Percentiles rank a stretch among this genome's conserved stretches.
phyloP scores from a whole-genome alignment of 257 asterid genomes.

The Striga asiatica region DNA sequence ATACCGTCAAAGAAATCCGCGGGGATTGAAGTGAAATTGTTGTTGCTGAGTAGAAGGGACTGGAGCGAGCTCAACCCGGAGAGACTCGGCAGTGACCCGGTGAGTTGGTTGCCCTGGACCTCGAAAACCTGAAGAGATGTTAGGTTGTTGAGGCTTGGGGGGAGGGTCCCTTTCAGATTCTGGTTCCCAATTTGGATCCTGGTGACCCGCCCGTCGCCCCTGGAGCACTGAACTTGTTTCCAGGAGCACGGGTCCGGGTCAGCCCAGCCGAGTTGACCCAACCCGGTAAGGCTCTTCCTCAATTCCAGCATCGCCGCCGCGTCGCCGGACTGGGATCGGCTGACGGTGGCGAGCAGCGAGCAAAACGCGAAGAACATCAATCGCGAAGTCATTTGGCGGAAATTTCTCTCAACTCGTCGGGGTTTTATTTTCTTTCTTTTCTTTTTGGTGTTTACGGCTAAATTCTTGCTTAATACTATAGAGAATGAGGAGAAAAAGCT shows the following conservation, averaged over 20 bases:
- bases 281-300: constrained; percentile 25
- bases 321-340: constrained; percentile 26
- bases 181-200: constrained; percentile 60
- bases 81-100: constrained; percentile 60
- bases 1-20: constrained; percentile 70
- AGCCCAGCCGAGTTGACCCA: constrained; percentile 36
- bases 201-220: constrained; percentile 28
- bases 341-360: constrained; percentile 17
- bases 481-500: too few relatives aligned
- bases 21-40: constrained; percentile 54
- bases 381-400: neutral
- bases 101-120: constrained; percentile 37
- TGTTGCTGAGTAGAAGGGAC: constrained; percentile 30
- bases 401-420: neutral
- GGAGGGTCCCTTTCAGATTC: constrained; percentile 55
- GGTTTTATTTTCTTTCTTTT: too few relatives aligned
- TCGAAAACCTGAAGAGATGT: constrained; percentile 40
- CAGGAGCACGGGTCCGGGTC: constrained; percentile 40
- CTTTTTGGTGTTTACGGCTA: too few relatives aligned
- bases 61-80: constrained; percentile 45
- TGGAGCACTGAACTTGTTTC: constrained; percentile 28
- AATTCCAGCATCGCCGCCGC: constrained; percentile 47
- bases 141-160: constrained; percentile 36
- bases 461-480: too few relatives aligned
- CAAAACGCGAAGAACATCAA: constrained; percentile 14